Base-by-base conservation (phyloP, 129 eudicot species). In the Tagetes erecta region DNA sequence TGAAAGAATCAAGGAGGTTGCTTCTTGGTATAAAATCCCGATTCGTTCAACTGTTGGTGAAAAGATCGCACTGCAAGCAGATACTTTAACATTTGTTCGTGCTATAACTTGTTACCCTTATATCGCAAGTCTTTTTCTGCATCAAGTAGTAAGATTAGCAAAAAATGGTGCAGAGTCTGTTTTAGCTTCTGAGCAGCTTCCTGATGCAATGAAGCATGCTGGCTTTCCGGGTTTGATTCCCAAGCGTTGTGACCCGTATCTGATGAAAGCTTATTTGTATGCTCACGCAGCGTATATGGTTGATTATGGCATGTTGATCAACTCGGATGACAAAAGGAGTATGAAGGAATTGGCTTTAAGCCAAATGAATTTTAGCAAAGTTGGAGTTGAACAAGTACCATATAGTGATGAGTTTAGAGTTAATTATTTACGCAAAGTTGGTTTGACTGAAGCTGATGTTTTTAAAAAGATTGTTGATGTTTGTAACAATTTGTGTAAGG, bases 401-500 rank as follows among this genome's bases (percentile, higher is more conserved):
- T 53, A 53, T 53, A 0, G 0, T 20, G 60, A 53, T 53, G 60
- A 53, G 60, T 53, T 53, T 20, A 53, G 10, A 53, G 35, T 53
- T 53, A 35, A 10, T 20, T 1, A 4, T 53, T 53, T 53, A 20
- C 5, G 35, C 0, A 34, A 4, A 0, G 44, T 40, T 40, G 44
- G 44, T 40, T 40, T 40, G 44, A 40, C 56, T 2, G 56, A 53
- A 5, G 34, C 60, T 53, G 60, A 0, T 53, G 60, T 14, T 20
- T 53, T 53, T 35, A 53, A 20, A 3, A 53, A 20, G 34, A 53
- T 53, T 5, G 35, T 53, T 53, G 60, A 53, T 53, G 60, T 53
- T 20, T 53, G 60, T 53, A 53, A 53, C 60, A 53, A 53, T 53
- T 9, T 53, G 35, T 53, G 60, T 53, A 53, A 20, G 60, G 60